Evolutionary conservation across 352 stramenopile species (phyloP), one percentile per base, ranked within the genome.

Genomic region (Sclerospora graminicola): DNA sequence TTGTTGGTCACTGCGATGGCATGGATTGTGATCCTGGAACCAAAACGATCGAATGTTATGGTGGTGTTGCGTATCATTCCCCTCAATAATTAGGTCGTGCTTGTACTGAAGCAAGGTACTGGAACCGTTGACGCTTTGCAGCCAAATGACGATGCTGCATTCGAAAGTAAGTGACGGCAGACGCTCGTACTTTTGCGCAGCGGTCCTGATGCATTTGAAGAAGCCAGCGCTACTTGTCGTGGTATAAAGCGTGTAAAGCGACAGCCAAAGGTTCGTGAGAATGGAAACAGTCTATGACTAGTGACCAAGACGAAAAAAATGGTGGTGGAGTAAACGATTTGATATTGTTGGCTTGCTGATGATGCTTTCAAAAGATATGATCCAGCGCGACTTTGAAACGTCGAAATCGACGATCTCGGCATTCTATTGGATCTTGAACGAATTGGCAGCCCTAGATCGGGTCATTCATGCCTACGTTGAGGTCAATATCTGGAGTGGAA

Each of bases 371-470:
- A 82, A 80, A 18, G 76, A 88, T 42, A 72, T 82, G 36, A 60
- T 82, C n/a, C 64, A 86, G 24, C 65, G 82, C 45, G 73, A 86
- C 21, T 83, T 89, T 11, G 74, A 86, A 30, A 84, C 70, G 0
- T 81, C 70, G 9, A 89, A 89, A 48, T 83, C 67, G 9, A 87
- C 72, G 1, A 75, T 87, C 21, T 83, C 78, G 4, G 68, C 70
- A 0, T 79, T 89, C 23, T 87, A 89, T 32, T 89, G 78, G 78
- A 80, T 92, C 18, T 38, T 92, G 16, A 78, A 75, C 10, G 68
- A 83, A 34, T 47, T 90, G 10, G 59, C 70, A 18, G 57, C 45
- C 9, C 45, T 86, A 23, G 75, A 89, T 37, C 21, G 44, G 6
- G 45, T 61, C 16, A 70, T 85, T n/a, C 41, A 82, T 19, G 32